Base-by-base conservation (phyloP, 805 yeast genomes). In the Saccharomycopsis lassenensis region DNA sequence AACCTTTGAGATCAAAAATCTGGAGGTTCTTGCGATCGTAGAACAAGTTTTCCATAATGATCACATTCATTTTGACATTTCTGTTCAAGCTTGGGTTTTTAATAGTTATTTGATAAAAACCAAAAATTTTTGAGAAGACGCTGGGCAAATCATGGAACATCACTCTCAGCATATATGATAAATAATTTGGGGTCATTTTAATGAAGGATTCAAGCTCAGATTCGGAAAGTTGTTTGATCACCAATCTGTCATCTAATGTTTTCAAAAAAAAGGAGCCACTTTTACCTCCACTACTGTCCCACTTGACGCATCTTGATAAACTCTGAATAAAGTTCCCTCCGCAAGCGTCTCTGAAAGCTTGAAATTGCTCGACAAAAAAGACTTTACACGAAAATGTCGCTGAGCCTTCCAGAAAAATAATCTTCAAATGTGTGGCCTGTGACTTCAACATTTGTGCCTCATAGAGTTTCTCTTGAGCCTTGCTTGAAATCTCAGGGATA, bases 251-350 rank as follows among this genome's bases (percentile, higher is more conserved):
- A 58, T 91, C 98, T 30, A 84, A 59, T 0, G 98, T 91, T 52
- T 91, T 91, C 56, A 91, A 62, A 54, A 91, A 91, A 2, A 85
- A 84, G 2, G 95, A 85, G 0, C 97, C 96, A 54, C 95, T 83
- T 52, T 91, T 91, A 24, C 99, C 99, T 26, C 99, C 99, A 19
- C 77, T 72, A 0, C 94, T 80, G 50, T 89, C 87, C 97, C 97
- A 93, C 51, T 86, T 83, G 10, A 86, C 74, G 59, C 99, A 91
- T 43, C 98, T 61, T 4, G 95, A 77, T 31, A 93, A 67, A 56
- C 96, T 86, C 53, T 86, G 95, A 27, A 91, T 74, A 47, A 78
- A 91, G 46, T 69, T 70, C 38, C 77, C 73, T 1, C 84, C 86
- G 62, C 96, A 89, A 21, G 82, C 77, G 39, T 74, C 67, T 39